Evolutionary conservation across 1,284 basidiomycete species (phyloP).

Genomic region (Ustilago bromivora): DNA sequence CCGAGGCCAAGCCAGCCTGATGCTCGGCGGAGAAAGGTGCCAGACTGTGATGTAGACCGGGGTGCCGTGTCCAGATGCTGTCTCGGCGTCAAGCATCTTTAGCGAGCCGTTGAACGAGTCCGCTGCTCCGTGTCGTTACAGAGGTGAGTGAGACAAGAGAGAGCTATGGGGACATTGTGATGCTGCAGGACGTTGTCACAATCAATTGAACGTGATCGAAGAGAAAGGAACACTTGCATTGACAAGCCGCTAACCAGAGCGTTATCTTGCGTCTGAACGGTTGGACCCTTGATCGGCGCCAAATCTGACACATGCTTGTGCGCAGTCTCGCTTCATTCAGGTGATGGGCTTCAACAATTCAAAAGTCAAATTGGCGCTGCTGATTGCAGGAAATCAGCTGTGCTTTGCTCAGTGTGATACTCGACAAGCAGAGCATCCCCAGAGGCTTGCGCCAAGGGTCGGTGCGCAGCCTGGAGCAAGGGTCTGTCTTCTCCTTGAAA

Average conservation of each 20-base stretch:
- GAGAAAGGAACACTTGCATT: no score
- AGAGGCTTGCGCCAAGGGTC: background rate
- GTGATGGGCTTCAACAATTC: no score
- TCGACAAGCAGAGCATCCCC: no score
- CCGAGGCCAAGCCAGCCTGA: conserved; percentile 24
- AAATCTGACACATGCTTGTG: background rate
- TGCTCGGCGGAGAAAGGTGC: conserved; percentile 22
- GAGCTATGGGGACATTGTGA: background rate
- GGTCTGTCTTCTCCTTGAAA: background rate
- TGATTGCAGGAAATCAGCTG: no score
- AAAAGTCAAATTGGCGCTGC: no score
- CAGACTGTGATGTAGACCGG: conserved; percentile 39
- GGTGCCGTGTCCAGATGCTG: conserved; percentile 16
- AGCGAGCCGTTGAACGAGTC: background rate
- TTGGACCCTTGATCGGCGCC: conserved; percentile 2
- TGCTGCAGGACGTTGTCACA: background rate
- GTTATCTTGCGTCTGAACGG: background rate
- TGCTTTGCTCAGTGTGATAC: no score
- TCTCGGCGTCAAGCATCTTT: conserved; percentile 6
- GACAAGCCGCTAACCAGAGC: background rate
- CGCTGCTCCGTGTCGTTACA: background rate
- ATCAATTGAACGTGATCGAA: background rate
- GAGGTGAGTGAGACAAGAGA: background rate
- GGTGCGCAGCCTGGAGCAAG: background rate
- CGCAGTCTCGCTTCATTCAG: background rate